Conservation (phyloP, 2,329 filamentous ascomycete species). For the Fusarium dimerum region DNA sequence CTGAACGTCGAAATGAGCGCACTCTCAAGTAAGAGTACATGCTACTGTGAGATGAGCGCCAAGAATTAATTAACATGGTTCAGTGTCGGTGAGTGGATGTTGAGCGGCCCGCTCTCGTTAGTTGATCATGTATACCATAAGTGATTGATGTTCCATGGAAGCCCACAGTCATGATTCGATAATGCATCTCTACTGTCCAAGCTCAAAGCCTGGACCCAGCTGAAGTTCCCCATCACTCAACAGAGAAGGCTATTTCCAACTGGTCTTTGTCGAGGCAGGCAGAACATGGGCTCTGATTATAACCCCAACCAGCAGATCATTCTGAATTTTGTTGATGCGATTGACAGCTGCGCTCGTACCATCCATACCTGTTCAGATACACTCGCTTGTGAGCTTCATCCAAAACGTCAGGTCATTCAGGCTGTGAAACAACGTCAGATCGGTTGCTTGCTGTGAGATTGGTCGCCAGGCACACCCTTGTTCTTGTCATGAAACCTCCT, state of each 20-base stretch:
- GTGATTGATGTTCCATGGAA: neutral
- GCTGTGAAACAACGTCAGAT: neutral
- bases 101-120: neutral
- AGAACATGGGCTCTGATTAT: no score
- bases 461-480: neutral
- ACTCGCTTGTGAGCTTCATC: neutral
- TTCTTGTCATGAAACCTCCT: constrained; percentile 32
- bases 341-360: neutral
- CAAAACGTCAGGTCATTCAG: neutral
- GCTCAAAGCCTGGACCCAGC: neutral
- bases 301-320: neutral
- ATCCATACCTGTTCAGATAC: neutral
- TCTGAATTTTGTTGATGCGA: neutral
- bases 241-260: neutral
- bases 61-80: neutral
- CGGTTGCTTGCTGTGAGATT: constrained; percentile 29
- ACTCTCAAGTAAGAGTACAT: neutral
- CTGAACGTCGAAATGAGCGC: neutral
- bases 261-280: no score
- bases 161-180: neutral
- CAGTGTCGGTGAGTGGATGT: neutral
- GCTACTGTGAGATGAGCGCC: neutral
- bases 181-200: neutral
- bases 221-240: neutral
- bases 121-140: neutral